A percentile compares a stretch with the other conserved stretches of the same genome.
phyloP scores from a whole-genome alignment of 2,329 filamentous ascomycete genomes.

The Paraphaeosphaeria minitans region DNA sequence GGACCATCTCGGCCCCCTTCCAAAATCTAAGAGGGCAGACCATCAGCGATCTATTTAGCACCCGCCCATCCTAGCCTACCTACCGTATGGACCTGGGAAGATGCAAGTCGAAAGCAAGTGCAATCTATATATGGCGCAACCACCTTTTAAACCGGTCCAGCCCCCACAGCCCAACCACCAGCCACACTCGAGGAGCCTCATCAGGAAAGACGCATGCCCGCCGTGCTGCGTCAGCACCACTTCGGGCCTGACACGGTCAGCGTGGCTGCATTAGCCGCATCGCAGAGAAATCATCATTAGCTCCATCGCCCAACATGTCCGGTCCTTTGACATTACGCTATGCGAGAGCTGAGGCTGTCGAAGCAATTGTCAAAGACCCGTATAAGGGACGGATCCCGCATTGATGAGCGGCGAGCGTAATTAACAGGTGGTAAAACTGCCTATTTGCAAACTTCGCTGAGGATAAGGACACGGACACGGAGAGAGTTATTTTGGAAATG shows the following conservation, averaged over 20 bases:
- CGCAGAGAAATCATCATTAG: constrained; percentile 1
- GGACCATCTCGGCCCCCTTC: no score
- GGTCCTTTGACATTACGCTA: not conserved
- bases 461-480: not conserved
- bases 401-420: not conserved
- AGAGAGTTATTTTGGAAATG: not conserved
- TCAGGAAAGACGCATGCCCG: constrained; percentile 1
- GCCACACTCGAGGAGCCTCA: constrained; percentile 5
- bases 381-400: not conserved
- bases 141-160: not conserved
- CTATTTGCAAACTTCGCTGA: not conserved
- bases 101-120: not conserved
- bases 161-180: constrained; percentile 2
- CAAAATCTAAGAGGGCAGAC: no score
- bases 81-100: not conserved
- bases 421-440: not conserved
- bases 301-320: not conserved
- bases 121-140: constrained; percentile 7
- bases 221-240: not conserved
- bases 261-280: constrained; percentile 7
- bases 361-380: not conserved
- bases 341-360: constrained; percentile 4
- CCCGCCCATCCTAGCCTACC: not conserved
- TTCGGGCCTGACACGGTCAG: not conserved
- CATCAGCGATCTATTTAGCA: not conserved